Percentiles rank a stretch among this genome's conserved stretches.
Evolutionary conservation across 352 stramenopile species (phyloP).

Genomic region (Phytophthora nicotianae): DNA sequence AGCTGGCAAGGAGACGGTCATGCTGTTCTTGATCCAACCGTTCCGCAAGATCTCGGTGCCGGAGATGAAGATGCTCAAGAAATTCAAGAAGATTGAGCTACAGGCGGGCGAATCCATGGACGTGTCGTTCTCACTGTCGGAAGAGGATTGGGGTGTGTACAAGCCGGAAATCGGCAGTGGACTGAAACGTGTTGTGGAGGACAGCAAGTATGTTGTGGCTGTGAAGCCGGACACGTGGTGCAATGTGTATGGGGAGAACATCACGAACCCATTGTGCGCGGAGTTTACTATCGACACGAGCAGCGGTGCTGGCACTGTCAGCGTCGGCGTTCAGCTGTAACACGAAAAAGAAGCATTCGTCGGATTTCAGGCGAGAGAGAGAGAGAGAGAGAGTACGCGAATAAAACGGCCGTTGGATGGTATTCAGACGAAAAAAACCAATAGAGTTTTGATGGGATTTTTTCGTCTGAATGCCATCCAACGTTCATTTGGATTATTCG

Average conservation of each 20-base stretch:
- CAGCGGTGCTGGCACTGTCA: conserved; percentile 20
- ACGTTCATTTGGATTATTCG: too few relatives aligned
- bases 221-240: conserved; percentile 75
- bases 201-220: conserved; percentile 66
- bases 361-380: too few relatives aligned
- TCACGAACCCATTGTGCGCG: conserved; percentile 45
- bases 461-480: too few relatives aligned
- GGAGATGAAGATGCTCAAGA: conserved; percentile 83
- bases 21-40: conserved; percentile 79
- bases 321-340: conserved; percentile 20
- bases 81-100: conserved; percentile 81
- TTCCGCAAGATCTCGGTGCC: conserved; percentile 65
- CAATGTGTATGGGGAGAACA: conserved; percentile 52
- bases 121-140: conserved; percentile 53
- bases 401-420: too few relatives aligned
- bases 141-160: conserved; percentile 66
- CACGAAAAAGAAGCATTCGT: background rate
- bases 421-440: too few relatives aligned
- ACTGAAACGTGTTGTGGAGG: conserved; percentile 56
- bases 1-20: conserved; percentile 74
- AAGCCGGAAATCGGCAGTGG: conserved; percentile 52
- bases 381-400: too few relatives aligned
- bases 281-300: conserved; percentile 43
- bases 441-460: too few relatives aligned
- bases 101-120: conserved; percentile 40